phyloP scores from a whole-genome alignment of 768 basidiomycete species.

The Boletellus ananiceps region DNA sequence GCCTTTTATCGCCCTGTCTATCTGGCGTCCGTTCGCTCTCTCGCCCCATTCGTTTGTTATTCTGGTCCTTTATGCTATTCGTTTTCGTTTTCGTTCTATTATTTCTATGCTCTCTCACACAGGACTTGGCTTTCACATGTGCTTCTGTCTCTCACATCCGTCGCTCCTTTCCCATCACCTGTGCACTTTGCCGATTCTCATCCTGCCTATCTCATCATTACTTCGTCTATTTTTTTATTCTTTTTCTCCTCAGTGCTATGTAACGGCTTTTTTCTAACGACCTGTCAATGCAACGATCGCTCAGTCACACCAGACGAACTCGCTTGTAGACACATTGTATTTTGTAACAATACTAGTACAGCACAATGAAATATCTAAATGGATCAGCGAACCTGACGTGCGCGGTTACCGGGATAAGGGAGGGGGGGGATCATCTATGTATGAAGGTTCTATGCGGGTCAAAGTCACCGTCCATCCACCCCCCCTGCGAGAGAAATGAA shows the following conservation, averaged over 20 bases:
- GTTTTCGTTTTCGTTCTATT: background rate
- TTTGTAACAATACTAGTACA: constrained; percentile 19
- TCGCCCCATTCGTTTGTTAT: constrained; percentile 7
- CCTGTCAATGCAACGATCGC: background rate
- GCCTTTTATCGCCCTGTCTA: constrained; percentile 18
- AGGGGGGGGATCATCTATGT: constrained; percentile 6
- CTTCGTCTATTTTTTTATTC: background rate
- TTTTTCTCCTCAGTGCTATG: background rate
- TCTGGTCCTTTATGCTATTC: constrained; percentile 4
- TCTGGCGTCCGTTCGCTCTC: constrained; percentile 1
- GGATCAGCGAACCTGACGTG: background rate
- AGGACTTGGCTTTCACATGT: constrained; percentile 9
- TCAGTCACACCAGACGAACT: background rate
- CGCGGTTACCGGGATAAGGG: background rate
- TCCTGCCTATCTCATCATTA: constrained; percentile 1
- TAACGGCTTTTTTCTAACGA: constrained; percentile 4
- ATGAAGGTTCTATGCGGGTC: constrained; percentile 17
- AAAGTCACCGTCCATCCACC: constrained; percentile 8
- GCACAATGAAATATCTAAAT: constrained; percentile 12
- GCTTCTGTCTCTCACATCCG: constrained; percentile 1
- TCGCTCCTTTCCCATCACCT: constrained; percentile 10
- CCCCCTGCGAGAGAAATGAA: background rate
- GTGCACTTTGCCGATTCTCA: background rate
- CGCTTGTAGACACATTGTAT: background rate
- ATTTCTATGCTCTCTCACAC: constrained; percentile 8